A percentile compares a stretch with the other conserved stretches of the same genome.
Evolutionary conservation across 2,329 filamentous ascomycete species (phyloP).

Genomic region (Fusarium devonianum): DNA sequence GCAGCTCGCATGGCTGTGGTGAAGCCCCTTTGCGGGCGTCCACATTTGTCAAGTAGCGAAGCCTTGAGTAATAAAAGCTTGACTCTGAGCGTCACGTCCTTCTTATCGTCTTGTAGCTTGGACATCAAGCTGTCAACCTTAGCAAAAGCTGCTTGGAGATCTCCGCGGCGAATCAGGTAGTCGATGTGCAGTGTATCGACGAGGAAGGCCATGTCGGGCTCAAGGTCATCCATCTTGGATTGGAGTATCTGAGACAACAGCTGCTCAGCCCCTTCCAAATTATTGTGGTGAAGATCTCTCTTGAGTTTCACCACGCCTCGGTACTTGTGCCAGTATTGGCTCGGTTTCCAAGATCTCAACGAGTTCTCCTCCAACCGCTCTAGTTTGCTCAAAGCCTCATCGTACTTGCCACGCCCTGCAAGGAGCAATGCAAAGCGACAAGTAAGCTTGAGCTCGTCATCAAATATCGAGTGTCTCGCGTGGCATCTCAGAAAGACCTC

Average conservation of each 20-base stretch:
- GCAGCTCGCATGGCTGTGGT: constrained; percentile 79
- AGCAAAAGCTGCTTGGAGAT: constrained; percentile 56
- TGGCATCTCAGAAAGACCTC: constrained; percentile 82
- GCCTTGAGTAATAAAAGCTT: constrained; percentile 77
- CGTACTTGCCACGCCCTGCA: constrained; percentile 72
- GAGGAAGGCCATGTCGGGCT: constrained; percentile 60
- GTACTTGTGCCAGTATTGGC: constrained; percentile 75
- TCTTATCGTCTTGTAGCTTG: constrained; percentile 53
- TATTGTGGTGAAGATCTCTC: constrained; percentile 64
- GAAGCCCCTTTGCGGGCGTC: constrained; percentile 76
- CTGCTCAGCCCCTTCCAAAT: constrained; percentile 59
- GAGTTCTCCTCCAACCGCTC: constrained; percentile 62
- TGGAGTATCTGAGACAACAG: constrained; percentile 62
- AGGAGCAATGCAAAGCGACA: constrained; percentile 71
- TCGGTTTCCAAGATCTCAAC: constrained; percentile 76
- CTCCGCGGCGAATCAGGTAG: constrained; percentile 56
- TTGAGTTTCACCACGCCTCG: constrained; percentile 71
- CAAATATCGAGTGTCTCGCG: constrained; percentile 63
- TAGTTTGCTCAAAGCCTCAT: constrained; percentile 62
- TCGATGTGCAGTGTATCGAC: constrained; percentile 62
- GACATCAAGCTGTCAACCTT: constrained; percentile 56
- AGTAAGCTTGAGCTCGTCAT: constrained; percentile 79
- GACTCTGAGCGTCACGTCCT: constrained; percentile 70
- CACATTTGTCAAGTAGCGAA: constrained; percentile 70
- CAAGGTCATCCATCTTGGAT: constrained; percentile 57